A percentile compares a stretch with the other conserved stretches of the same genome.
These are phyloP conservation scores for Kokia cookei DNA, from an alignment of 441 rosid genomes.

Conservation along the genomic window DNA sequence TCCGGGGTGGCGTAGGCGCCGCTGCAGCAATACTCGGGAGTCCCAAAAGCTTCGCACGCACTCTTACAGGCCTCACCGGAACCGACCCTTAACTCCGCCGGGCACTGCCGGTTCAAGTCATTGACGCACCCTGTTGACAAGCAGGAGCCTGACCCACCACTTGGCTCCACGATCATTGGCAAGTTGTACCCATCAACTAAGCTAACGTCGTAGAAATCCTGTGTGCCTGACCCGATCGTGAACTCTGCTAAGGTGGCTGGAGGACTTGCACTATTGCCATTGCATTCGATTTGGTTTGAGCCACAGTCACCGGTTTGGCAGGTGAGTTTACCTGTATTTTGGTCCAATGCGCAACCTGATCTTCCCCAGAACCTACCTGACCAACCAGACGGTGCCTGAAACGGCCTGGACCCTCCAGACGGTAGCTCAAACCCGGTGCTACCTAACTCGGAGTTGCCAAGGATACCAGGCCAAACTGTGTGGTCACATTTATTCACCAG, in stretches of 20 bases:
- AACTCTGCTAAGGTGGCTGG: constrained; percentile 57
- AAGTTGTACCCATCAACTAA: constrained; percentile 49
- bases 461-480: constrained; percentile 64
- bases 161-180: constrained; percentile 37
- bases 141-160: constrained; percentile 36
- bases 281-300: constrained; percentile 47
- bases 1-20: constrained; percentile 50
- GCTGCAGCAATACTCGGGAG: constrained; percentile 59
- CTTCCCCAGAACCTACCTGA: constrained; percentile 71
- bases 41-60: constrained; percentile 63
- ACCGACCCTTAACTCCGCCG: constrained; percentile 28
- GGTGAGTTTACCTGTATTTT: constrained; percentile 29
- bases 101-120: constrained; percentile 38
- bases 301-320: constrained; percentile 61
- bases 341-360: constrained; percentile 46
- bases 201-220: constrained; percentile 48
- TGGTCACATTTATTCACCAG: constrained; percentile 42
- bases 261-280: constrained; percentile 43
- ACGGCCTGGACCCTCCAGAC: constrained; percentile 33
- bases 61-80: constrained; percentile 43
- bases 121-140: constrained; percentile 34
- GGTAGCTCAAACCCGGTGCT: constrained; percentile 50
- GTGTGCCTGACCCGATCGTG: constrained; percentile 35
- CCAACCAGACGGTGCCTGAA: constrained; percentile 48
- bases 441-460: constrained; percentile 37